Percentiles rank a stretch among this genome's conserved stretches.
Evolutionary conservation across 1,284 basidiomycete species (phyloP).

Genomic region (Marasmius tenuissimus): DNA sequence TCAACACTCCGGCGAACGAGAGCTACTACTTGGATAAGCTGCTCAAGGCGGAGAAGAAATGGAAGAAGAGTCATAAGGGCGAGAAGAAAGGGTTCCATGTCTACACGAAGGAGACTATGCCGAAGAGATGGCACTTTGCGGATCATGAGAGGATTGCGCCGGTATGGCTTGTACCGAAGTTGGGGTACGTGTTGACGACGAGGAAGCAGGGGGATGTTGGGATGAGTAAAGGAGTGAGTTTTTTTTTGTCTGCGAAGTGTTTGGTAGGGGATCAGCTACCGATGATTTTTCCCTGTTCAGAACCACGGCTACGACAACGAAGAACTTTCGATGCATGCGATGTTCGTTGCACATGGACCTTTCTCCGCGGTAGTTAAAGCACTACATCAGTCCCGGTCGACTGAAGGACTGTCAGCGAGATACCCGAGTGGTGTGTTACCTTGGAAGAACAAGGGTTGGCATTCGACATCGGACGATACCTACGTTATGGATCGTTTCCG

Average conservation of each 20-base stretch:
- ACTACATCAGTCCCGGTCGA: slow-evolving; percentile 35
- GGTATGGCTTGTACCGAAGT: slow-evolving; percentile 80
- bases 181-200: slow-evolving; percentile 75
- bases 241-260: slow-evolving; percentile 2
- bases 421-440: slow-evolving; percentile 19
- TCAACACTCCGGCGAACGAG: slow-evolving; percentile 57
- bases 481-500: slow-evolving; percentile 78
- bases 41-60: slow-evolving; percentile 42
- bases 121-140: slow-evolving; percentile 75
- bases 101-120: slow-evolving; percentile 82
- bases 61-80: slow-evolving; percentile 37
- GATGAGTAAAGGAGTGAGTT: slow-evolving; percentile 75
- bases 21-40: slow-evolving; percentile 57
- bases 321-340: slow-evolving; percentile 78
- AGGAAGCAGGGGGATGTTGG: slow-evolving; percentile 58
- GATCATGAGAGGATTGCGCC: slow-evolving; percentile 78
- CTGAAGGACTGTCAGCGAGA: slow-evolving; percentile 1
- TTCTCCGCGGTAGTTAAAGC: slow-evolving; percentile 71
- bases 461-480: slow-evolving; percentile 60
- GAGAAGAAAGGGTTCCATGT: slow-evolving; percentile 64
- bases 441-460: slow-evolving; percentile 57
- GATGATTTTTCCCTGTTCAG: slow-evolving; percentile 30
- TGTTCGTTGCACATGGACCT: slow-evolving; percentile 89
- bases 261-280: neutral
- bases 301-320: slow-evolving; percentile 86